phyloP scores from a whole-genome alignment of 2,329 filamentous ascomycete genomes.

The Colletotrichum kahawae region DNA sequence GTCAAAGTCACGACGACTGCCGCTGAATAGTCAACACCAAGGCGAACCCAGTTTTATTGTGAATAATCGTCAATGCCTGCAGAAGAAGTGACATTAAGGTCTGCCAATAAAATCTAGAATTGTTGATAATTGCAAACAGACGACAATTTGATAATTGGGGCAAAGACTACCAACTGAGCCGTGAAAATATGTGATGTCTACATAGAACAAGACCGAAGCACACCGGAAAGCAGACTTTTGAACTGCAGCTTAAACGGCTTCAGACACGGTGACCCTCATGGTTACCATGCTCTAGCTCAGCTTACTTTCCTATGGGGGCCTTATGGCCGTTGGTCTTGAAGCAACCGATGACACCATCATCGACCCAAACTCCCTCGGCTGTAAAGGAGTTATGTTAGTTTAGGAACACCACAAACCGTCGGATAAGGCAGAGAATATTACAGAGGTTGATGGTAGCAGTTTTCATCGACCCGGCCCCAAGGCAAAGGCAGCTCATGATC shows the following conservation, averaged over 20 bases:
- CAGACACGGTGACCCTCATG: accelerated
- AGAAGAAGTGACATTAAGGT: too few relatives aligned
- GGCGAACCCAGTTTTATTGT: too few relatives aligned
- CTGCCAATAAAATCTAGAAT: too few relatives aligned
- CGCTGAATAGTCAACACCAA: too few relatives aligned
- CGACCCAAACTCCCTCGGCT: background rate
- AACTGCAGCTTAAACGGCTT: background rate
- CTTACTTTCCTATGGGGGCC: background rate
- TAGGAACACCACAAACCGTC: accelerated
- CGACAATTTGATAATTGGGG: background rate
- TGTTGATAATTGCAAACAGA: background rate
- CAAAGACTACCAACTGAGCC: background rate
- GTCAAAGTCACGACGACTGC: too few relatives aligned
- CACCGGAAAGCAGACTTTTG: background rate
- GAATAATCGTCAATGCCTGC: too few relatives aligned
- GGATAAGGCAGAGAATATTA: accelerated
- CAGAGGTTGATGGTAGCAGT: background rate
- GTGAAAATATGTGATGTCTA: accelerated
- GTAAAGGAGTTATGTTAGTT: accelerated
- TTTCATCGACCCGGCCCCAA: too few relatives aligned
- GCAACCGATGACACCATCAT: background rate
- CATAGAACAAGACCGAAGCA: background rate
- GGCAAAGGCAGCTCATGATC: too few relatives aligned
- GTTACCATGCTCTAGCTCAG: accelerated
- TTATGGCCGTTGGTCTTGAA: background rate